Percentiles rank a stretch among this genome's conserved stretches.
Evolutionary conservation across 2,329 filamentous ascomycete species (phyloP).

Genomic region (Ophiostoma pallidulum): DNA sequence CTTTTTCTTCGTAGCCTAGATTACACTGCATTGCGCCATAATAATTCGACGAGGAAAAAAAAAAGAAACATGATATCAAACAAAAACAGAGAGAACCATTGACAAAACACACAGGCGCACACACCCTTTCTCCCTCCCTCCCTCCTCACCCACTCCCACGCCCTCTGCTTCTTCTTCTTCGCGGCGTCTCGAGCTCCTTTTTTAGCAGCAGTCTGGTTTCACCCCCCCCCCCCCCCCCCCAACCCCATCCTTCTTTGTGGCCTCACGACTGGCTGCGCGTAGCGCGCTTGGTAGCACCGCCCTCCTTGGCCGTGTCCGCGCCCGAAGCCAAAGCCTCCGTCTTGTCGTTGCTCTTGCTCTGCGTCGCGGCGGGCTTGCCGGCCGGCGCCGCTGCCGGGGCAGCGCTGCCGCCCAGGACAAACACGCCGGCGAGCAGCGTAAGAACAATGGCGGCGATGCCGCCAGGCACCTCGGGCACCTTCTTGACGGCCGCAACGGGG

Average conservation of each 20-base stretch:
- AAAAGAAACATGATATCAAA: slow-evolving; percentile 2
- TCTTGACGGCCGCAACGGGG: slow-evolving; percentile 74
- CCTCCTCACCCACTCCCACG: not conserved
- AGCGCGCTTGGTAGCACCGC: slow-evolving; percentile 54
- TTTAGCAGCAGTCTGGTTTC: no score
- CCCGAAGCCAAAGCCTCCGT: slow-evolving; percentile 49
- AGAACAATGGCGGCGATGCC: slow-evolving; percentile 65
- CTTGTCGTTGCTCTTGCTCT: slow-evolving; percentile 60
- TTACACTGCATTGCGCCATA: slow-evolving; percentile 10
- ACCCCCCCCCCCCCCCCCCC: no score
- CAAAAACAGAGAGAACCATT: not conserved
- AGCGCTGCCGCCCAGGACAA: slow-evolving; percentile 45
- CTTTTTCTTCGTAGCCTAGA: not conserved
- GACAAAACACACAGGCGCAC: not conserved
- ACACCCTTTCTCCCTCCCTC: not conserved
- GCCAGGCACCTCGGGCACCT: slow-evolving; percentile 84
- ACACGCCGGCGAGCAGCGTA: slow-evolving; percentile 56
- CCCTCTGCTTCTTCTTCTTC: not conserved
- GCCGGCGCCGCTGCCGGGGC: slow-evolving; percentile 61
- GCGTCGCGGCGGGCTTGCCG: slow-evolving; percentile 55
- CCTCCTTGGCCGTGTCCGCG: slow-evolving; percentile 63
- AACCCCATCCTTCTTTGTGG: no score
- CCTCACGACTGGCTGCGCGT: slow-evolving; percentile 44
- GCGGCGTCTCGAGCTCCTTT: no score
- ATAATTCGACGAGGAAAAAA: not conserved